Conservation (phyloP, 192 early-diverging fungal species). For the Powellomyces hirtus region DNA sequence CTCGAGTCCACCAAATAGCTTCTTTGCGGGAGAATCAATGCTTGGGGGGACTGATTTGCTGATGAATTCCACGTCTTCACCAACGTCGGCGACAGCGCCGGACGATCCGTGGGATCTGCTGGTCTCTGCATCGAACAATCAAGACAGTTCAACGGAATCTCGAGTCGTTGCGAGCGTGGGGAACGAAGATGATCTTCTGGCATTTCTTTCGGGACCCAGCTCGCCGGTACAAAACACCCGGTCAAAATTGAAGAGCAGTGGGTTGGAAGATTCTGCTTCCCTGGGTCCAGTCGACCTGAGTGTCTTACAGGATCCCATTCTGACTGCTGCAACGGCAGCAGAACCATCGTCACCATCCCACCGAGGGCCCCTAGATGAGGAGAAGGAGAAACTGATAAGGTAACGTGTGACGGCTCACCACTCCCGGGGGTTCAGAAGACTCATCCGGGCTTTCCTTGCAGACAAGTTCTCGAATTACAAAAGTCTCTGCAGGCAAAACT, state of each 20-base stretch:
- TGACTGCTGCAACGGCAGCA: not conserved
- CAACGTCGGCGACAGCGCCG: not conserved
- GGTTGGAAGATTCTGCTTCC: not conserved
- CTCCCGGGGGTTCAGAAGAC: not conserved
- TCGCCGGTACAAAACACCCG: not conserved
- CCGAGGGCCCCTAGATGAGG: not conserved
- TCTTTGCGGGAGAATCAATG: no score
- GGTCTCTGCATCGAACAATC: not conserved
- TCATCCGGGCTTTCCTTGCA: not conserved
- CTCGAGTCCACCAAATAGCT: not conserved
- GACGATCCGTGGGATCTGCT: slow-evolving; percentile 1
- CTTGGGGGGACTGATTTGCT: no score
- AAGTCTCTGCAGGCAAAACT: not conserved
- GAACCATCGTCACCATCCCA: not conserved
- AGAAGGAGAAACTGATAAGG: slow-evolving; percentile 4
- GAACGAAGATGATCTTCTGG: not conserved
- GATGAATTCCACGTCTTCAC: not conserved
- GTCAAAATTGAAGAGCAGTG: not conserved
- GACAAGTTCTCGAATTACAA: slow-evolving; percentile 18
- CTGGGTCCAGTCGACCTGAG: not conserved
- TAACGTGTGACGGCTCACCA: not conserved
- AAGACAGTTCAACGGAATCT: not conserved
- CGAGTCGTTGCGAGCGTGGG: not conserved
- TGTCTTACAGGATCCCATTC: no score
- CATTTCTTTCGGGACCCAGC: not conserved